Evolutionary conservation across 2,329 filamentous ascomycete species (phyloP).

Genomic region (Cercospora citrullina): DNA sequence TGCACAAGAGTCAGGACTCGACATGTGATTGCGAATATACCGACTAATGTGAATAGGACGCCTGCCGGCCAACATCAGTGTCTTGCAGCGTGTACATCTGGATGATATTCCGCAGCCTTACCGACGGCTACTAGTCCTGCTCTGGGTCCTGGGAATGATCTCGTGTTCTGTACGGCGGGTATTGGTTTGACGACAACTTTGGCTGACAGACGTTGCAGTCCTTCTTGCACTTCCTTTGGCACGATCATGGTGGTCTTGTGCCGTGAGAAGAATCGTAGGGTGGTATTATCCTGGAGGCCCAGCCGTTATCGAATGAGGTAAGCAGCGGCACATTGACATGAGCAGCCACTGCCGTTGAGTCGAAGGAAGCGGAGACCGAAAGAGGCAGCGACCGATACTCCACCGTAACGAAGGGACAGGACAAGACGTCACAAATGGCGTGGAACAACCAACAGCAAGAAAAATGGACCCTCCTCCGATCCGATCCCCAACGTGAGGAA

Average conservation of each 20-base stretch:
- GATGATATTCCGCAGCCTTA: background rate
- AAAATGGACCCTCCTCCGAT: background rate
- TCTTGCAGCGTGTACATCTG: background rate
- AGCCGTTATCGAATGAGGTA: background rate
- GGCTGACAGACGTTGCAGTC: background rate
- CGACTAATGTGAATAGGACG: conserved; percentile 23
- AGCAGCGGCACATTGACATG: background rate
- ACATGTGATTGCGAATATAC: conserved; percentile 25
- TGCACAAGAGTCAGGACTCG: conserved; percentile 23
- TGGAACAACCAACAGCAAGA: background rate
- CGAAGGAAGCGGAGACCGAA: background rate
- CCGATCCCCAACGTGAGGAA: background rate
- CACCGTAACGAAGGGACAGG: background rate
- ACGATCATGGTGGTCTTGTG: background rate
- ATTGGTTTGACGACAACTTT: conserved; percentile 15
- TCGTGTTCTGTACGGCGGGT: conserved; percentile 12
- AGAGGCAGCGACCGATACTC: background rate
- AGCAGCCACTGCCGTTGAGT: background rate
- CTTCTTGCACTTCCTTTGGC: background rate
- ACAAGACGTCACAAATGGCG: background rate
- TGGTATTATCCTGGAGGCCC: background rate
- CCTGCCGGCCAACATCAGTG: conserved; percentile 11
- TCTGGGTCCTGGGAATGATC: conserved; percentile 12
- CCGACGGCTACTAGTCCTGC: conserved; percentile 16
- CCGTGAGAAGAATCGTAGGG: background rate